Conservation (phyloP, 1,139 yeast species). For the Kazachstania sp. region DNA sequence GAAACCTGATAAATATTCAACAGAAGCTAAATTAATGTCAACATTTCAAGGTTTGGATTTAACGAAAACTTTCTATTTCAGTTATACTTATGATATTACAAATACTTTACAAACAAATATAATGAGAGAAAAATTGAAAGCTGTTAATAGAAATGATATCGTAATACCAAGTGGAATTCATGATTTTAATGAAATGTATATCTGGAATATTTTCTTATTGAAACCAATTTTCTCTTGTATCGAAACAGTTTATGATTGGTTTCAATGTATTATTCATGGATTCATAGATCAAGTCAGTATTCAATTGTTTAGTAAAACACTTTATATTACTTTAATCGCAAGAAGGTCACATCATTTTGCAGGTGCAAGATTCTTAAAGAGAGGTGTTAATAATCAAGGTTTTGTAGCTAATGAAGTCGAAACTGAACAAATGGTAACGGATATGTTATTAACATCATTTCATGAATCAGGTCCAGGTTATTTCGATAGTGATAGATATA, state of each 20-base stretch:
- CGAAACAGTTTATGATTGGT: slow-evolving; percentile 85
- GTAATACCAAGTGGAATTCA: slow-evolving; percentile 31
- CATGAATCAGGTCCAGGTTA: slow-evolving; percentile 75
- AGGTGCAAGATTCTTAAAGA: slow-evolving; percentile 88
- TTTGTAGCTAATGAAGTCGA: slow-evolving; percentile 97
- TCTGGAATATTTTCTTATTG: slow-evolving; percentile 79
- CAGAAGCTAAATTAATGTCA: slow-evolving; percentile 70
- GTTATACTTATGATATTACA: slow-evolving; percentile 88
- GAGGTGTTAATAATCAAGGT: slow-evolving; percentile 91
- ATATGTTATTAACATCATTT: slow-evolving; percentile 76
- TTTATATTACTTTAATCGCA: slow-evolving; percentile 86
- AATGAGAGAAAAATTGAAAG: slow-evolving; percentile 48
- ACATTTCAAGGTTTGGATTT: slow-evolving; percentile 81
- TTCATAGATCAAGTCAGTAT: slow-evolving; percentile 93
- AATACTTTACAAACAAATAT: slow-evolving; percentile 82
- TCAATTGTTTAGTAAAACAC: slow-evolving; percentile 68
- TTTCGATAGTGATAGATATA: slow-evolving; percentile 73
- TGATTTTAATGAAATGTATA: slow-evolving; percentile 71
- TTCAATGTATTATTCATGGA: slow-evolving; percentile 93
- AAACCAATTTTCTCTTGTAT: slow-evolving; percentile 53
- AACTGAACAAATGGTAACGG: slow-evolving; percentile 93
- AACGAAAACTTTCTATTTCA: slow-evolving; percentile 85
- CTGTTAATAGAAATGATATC: slow-evolving; percentile 36
- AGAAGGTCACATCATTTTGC: slow-evolving; percentile 95
- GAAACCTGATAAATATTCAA: slow-evolving; percentile 71